A percentile compares a stretch with the other conserved stretches of the same genome.
Conservation (phyloP, 2,329 filamentous ascomycete genomes). For the Aspergillus persii region DNA sequence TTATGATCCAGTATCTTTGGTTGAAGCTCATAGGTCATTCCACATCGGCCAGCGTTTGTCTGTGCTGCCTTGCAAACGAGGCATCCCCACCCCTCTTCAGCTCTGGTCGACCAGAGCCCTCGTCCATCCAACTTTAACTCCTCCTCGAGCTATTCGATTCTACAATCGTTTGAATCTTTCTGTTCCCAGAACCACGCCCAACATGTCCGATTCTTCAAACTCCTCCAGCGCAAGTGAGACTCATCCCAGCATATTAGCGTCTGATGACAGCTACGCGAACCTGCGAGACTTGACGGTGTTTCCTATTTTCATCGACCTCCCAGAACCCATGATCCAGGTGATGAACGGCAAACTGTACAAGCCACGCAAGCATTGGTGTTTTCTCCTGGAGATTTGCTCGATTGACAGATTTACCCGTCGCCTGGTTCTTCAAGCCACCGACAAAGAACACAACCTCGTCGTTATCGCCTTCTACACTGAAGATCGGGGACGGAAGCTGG, state of each 20-base stretch:
- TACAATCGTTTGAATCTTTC: no score
- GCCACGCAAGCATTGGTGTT: background rate
- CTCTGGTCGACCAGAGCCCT: no score
- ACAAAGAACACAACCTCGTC: background rate
- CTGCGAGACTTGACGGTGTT: background rate
- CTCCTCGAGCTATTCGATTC: no score
- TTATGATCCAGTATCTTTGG: no score
- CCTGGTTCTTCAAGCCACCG: background rate
- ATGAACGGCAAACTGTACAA: no score
- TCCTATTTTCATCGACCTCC: background rate
- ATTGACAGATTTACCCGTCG: background rate
- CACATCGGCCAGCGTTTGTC: no score
- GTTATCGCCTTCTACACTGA: background rate
- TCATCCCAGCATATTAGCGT: background rate
- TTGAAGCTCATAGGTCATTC: no score
- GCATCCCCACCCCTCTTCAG: no score
- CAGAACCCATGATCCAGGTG: no score
- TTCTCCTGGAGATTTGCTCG: background rate
- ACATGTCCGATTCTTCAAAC: background rate
- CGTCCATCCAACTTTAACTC: no score
- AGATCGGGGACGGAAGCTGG: background rate
- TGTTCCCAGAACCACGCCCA: background rate
- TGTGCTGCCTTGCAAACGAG: no score
- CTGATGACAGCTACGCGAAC: background rate
- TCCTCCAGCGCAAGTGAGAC: background rate